Evolutionary conservation across 225 moss, liverwort and hornwort genomes (phyloP).

Genomic region (Polytrichum formosum): DNA sequence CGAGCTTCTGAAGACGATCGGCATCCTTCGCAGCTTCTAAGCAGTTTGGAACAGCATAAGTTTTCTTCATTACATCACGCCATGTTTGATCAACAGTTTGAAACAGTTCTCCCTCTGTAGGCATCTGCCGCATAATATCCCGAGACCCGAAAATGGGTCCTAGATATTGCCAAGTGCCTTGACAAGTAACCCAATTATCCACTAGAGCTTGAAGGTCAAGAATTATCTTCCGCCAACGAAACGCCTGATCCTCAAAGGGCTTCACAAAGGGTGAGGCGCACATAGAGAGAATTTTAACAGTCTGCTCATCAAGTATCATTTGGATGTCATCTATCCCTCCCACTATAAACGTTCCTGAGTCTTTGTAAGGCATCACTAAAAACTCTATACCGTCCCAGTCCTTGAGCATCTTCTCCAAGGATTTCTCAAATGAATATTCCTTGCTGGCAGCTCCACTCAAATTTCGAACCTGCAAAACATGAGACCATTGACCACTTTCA

Average conservation of each 20-base stretch:
- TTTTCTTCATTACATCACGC: slow-evolving; percentile 91
- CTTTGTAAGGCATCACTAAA: slow-evolving; percentile 70
- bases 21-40: slow-evolving; percentile 64
- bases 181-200: slow-evolving; percentile 87
- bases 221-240: slow-evolving; percentile 67
- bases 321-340: slow-evolving; percentile 89
- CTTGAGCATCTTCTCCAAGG: slow-evolving; percentile 79
- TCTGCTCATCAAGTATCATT: slow-evolving; percentile 86
- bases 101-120: slow-evolving; percentile 80
- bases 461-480: slow-evolving; percentile 42
- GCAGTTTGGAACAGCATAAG: slow-evolving; percentile 59
- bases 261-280: slow-evolving; percentile 88
- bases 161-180: slow-evolving; percentile 92
- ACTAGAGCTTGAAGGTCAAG: slow-evolving; percentile 75
- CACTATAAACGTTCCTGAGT: slow-evolving; percentile 78
- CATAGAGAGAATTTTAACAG: slow-evolving; percentile 81
- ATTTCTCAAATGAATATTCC: slow-evolving; percentile 84
- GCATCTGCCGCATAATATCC: slow-evolving; percentile 96
- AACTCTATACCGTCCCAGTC: slow-evolving; percentile 89
- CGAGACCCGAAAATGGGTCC: slow-evolving; percentile 87
- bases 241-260: slow-evolving; percentile 72
- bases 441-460: slow-evolving; percentile 82
- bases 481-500: too few species aligned
- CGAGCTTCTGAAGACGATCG: slow-evolving; percentile 60
- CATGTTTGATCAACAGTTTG: slow-evolving; percentile 92